Conservation (phyloP, 331 rosid genomes). For the Phaseolus coccineus region DNA sequence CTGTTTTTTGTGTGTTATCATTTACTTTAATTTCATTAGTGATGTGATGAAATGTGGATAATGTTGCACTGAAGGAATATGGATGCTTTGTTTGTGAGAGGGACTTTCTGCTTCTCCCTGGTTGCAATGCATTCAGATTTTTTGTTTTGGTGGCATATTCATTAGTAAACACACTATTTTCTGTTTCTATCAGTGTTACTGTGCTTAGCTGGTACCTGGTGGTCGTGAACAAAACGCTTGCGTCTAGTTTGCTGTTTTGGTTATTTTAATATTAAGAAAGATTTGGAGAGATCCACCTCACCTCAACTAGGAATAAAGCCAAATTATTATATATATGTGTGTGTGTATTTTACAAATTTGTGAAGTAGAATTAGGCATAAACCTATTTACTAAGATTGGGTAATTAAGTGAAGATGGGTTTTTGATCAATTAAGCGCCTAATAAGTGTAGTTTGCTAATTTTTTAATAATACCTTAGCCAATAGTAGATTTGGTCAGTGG, state of each 20-base stretch:
- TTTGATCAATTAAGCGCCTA: slow-evolving; percentile 32
- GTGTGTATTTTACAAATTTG: no score
- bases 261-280: background rate
- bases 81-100: slow-evolving; percentile 19
- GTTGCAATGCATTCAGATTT: slow-evolving; percentile 7
- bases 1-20: slow-evolving; percentile 23
- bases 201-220: background rate
- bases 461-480: slow-evolving; percentile 19
- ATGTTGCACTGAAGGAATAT: slow-evolving; percentile 10
- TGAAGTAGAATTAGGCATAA: no score
- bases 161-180: background rate
- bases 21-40: slow-evolving; percentile 22
- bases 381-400: no score
- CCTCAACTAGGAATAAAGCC: no score
- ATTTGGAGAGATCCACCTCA: no score
- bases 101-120: slow-evolving; percentile 23
- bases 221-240: slow-evolving; percentile 16
- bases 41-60: slow-evolving; percentile 7
- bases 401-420: background rate
- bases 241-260: slow-evolving; percentile 6
- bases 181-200: background rate
- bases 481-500: background rate
- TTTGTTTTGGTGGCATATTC: background rate
- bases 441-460: slow-evolving; percentile 22
- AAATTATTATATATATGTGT: no score